Conservation (phyloP, 371 early-diverging fungal genomes). For the Synchytrium microbalum region DNA sequence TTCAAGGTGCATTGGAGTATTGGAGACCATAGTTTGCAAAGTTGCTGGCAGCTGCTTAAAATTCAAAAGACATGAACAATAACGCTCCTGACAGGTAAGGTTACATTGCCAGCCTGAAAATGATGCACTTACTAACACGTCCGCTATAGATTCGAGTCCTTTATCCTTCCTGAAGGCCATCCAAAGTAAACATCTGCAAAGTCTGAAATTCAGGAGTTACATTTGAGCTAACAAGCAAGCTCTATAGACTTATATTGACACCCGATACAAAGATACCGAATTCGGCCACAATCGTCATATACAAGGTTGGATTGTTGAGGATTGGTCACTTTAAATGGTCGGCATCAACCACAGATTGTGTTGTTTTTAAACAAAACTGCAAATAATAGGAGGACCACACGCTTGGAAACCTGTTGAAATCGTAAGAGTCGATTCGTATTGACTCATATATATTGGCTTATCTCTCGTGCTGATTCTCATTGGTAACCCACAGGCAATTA, state of each 20-base stretch:
- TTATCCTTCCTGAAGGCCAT: conserved; percentile 81
- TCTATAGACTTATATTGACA: conserved; percentile 66
- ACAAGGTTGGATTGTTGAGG: background rate
- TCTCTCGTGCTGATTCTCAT: background rate
- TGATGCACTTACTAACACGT: background rate
- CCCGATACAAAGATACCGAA: conserved; percentile 91
- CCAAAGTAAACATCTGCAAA: conserved; percentile 54
- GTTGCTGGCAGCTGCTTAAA: too few species aligned
- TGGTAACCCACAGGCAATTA: conserved; percentile 57
- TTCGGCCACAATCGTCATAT: conserved; percentile 82
- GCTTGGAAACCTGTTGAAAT: conserved; percentile 83
- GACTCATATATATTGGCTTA: background rate
- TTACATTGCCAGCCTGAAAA: background rate
- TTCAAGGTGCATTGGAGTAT: too few species aligned
- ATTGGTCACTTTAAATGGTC: too few species aligned
- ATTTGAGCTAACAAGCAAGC: conserved; percentile 1
- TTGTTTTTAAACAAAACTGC: too few species aligned
- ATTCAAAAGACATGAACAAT: too few species aligned
- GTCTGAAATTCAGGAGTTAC: background rate
- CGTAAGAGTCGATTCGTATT: conserved; percentile 43
- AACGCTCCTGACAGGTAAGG: background rate
- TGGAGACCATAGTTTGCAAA: too few species aligned
- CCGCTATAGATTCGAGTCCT: conserved; percentile 42
- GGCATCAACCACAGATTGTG: too few species aligned
- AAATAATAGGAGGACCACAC: conserved; percentile 98